A percentile compares a stretch with the other conserved stretches of the same genome.
Evolutionary conservation across 2,329 filamentous ascomycete genomes (phyloP).

Genomic region (Cercospora sp.): DNA sequence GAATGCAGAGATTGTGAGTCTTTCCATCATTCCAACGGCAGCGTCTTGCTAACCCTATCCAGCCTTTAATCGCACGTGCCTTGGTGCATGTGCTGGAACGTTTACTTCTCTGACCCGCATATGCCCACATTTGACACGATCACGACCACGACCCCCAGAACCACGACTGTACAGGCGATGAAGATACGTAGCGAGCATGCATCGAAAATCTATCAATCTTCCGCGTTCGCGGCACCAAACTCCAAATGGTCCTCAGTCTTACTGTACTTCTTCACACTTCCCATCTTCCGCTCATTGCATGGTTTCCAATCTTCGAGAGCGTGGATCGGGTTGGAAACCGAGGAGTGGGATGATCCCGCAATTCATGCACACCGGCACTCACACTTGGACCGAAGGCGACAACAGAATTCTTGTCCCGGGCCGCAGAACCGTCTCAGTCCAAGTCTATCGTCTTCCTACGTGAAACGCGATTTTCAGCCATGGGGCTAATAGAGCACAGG

Average conservation of each 20-base stretch:
- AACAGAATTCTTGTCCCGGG: background rate
- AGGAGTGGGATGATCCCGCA: background rate
- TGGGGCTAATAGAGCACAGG: background rate
- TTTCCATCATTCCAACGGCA: background rate
- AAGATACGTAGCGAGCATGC: conserved; percentile 13
- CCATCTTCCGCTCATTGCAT: background rate
- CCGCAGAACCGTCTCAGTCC: background rate
- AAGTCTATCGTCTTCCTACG: background rate
- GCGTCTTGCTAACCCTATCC: conserved; percentile 20
- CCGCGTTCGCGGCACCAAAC: background rate
- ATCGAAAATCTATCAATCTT: conserved; percentile 23
- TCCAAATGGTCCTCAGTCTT: background rate
- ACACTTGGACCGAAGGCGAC: background rate
- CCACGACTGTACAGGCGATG: conserved; percentile 22
- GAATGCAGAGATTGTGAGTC: conserved; percentile 37
- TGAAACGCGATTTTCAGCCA: background rate
- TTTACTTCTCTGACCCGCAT: conserved; percentile 26
- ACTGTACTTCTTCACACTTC: background rate
- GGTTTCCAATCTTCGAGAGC: background rate
- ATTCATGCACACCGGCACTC: background rate
- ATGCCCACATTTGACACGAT: background rate
- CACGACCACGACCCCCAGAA: conserved; percentile 1
- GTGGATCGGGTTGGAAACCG: background rate
- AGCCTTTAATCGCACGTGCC: conserved; percentile 33
- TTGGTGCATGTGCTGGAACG: conserved; percentile 31